Evolutionary conservation across 192 early-diverging fungal species (phyloP), one percentile per base, ranked within the genome.

Genomic region (Coemansia sp.): DNA sequence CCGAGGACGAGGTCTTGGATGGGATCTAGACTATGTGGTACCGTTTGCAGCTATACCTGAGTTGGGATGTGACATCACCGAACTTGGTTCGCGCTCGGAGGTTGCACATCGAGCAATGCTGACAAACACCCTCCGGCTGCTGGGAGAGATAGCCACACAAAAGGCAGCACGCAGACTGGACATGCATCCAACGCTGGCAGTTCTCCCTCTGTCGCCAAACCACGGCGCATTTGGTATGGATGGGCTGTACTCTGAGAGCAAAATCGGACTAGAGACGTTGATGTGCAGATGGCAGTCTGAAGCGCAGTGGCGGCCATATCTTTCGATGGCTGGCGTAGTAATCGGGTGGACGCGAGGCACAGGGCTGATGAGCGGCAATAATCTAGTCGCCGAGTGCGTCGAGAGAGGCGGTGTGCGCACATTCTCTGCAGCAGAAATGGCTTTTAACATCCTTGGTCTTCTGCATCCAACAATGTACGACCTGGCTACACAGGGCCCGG

Each of bases 301-400:
- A 79, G 13, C 69, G 23, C 84, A 79, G 50, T 98, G 96, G 96
- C 85, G 89, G 56, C 78, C 85, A 60, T 96, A 96, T 85, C 71
- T 98, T 56, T 87, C 91, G 40, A 89, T 98, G 50, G 84, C 93
- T 47, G 96, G 95, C 63, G 93, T 95, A 42, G 92, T 94, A 23
- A 98, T 98, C 76, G 96, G 96, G 16, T 98, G 96, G 96, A 98
- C 96, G 49, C 90, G 96, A 75, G 94, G 96, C 61, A 98, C 96
- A 38, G 94, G 94, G 40, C 86, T 98, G 74, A 98, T 98, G 96
- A 87, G 86, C 23, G 83, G 85, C 67, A 98, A 95, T 84, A 94
- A 98, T 76, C 84, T 92, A 45, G 89, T 94, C 59, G 92, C 94
- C 37, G 88, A 94, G 70, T 90, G 92, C 57, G 87, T 98, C 37